phyloP scores from a whole-genome alignment of 83 land plant genomes.

The Picea abies region DNA sequence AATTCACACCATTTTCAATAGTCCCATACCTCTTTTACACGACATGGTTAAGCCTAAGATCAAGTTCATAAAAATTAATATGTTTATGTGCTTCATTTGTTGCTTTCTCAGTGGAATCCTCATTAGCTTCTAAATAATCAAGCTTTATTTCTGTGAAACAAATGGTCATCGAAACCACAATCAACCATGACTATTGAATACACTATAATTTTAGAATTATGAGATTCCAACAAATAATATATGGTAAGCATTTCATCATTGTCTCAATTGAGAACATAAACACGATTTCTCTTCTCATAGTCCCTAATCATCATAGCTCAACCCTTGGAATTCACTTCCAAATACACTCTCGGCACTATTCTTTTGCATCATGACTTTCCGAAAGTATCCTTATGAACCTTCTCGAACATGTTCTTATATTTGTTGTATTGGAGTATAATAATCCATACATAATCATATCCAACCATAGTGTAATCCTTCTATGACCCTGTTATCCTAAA shows the following conservation, averaged over 20 bases:
- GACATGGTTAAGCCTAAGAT: constrained; percentile 95
- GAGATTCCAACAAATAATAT: constrained; percentile 94
- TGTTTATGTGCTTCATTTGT: constrained; percentile 97
- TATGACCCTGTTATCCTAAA: constrained; percentile 95
- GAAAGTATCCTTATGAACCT: constrained; percentile 95
- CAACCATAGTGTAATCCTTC: constrained; percentile 95
- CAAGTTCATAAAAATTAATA: constrained; percentile 95
- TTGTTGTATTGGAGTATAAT: constrained; percentile 91
- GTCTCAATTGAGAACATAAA: constrained; percentile 95
- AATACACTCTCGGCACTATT: constrained; percentile 95
- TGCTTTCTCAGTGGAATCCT: constrained; percentile 91
- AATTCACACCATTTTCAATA: constrained; percentile 94
- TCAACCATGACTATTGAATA: constrained; percentile 92
- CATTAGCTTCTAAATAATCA: constrained; percentile 96
- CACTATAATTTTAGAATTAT: constrained; percentile 89
- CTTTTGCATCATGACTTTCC: constrained; percentile 98
- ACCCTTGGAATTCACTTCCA: constrained; percentile 97
- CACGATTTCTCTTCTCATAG: constrained; percentile 96
- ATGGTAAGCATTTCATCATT: constrained; percentile 94
- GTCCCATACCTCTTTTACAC: constrained; percentile 95
- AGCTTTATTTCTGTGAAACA: constrained; percentile 98
- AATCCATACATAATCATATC: constrained; percentile 94
- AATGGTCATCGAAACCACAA: constrained; percentile 96
- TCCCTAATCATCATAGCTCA: constrained; percentile 94
- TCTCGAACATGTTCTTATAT: constrained; percentile 82